phyloP scores from a whole-genome alignment of 352 stramenopile species.

The Phytophthora aleatoria region DNA sequence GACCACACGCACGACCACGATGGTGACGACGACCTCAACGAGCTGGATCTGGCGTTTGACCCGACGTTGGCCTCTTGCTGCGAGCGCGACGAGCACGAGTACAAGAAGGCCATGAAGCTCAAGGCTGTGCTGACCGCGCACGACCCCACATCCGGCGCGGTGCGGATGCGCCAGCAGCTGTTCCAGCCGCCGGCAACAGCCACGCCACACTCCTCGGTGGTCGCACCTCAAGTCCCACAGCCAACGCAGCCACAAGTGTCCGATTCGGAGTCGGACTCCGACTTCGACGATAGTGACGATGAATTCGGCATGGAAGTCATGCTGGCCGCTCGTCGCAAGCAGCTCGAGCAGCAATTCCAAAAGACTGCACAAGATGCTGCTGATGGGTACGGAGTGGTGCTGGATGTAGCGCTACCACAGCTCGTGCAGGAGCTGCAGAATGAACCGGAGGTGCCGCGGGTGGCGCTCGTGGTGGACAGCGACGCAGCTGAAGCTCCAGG shows the following conservation, averaged over 20 bases:
- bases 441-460: constrained; percentile 42
- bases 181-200: constrained; percentile 40
- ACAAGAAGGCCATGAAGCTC: constrained; percentile 67
- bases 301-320: constrained; percentile 45
- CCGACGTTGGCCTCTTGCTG: constrained; percentile 73
- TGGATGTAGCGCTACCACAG: constrained; percentile 29
- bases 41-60: constrained; percentile 51
- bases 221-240: constrained; percentile 11
- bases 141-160: constrained; percentile 55
- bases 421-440: constrained; percentile 47
- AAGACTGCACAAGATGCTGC: constrained; percentile 44
- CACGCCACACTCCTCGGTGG: constrained; percentile 5
- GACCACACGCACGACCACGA: constrained; percentile 28
- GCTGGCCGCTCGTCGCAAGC: constrained; percentile 42
- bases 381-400: constrained; percentile 60
- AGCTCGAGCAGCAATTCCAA: constrained; percentile 58
- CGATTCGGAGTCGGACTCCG: constrained; percentile 34
- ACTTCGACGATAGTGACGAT: constrained; percentile 56
- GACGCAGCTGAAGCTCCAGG: neutral
- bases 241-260: constrained; percentile 1
- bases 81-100: constrained; percentile 60
- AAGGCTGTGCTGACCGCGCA: constrained; percentile 62
- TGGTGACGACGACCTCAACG: constrained; percentile 25
- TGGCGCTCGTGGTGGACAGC: constrained; percentile 44
- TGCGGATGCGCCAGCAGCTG: constrained; percentile 65